Evolutionary conservation across 106 monocot genomes (phyloP).

Genomic region (Posidonia australis): DNA sequence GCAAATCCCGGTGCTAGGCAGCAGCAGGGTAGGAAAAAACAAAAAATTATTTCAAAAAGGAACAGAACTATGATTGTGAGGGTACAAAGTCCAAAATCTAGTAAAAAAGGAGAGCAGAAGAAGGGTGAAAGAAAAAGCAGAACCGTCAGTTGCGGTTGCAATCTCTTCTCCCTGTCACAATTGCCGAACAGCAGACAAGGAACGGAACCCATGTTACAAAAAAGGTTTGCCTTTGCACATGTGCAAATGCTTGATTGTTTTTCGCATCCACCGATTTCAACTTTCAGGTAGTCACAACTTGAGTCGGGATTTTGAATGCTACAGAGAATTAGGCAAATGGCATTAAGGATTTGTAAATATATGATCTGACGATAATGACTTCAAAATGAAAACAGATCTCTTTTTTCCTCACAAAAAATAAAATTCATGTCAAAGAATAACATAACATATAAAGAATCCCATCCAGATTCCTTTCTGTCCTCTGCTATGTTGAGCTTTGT

Average conservation of each 20-base stretch:
- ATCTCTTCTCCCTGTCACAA: no score
- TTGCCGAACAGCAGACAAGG: no score
- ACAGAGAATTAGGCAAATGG: not conserved
- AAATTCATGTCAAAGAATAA: not conserved
- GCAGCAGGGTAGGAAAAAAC: not conserved
- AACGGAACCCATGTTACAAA: no score
- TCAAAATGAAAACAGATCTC: not conserved
- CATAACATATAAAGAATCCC: not conserved
- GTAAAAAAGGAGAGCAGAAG: not conserved
- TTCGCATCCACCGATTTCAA: not conserved
- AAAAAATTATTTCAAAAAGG: not conserved
- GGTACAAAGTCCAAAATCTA: not conserved
- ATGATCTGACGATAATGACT: not conserved
- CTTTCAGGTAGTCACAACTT: not conserved
- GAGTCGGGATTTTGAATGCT: no score
- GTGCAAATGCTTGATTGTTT: not conserved
- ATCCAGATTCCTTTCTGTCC: not conserved
- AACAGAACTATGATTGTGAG: not conserved
- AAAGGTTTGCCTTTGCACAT: no score
- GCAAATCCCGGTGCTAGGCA: conserved; percentile 1
- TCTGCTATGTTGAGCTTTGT: not conserved
- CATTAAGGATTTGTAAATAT: not conserved
- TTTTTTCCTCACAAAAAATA: not conserved
- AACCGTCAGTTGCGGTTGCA: no score
- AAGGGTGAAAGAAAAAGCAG: no score